Evolutionary conservation across 2,329 filamentous ascomycete genomes (phyloP).

Genomic region (Blastomyces emzantsi): DNA sequence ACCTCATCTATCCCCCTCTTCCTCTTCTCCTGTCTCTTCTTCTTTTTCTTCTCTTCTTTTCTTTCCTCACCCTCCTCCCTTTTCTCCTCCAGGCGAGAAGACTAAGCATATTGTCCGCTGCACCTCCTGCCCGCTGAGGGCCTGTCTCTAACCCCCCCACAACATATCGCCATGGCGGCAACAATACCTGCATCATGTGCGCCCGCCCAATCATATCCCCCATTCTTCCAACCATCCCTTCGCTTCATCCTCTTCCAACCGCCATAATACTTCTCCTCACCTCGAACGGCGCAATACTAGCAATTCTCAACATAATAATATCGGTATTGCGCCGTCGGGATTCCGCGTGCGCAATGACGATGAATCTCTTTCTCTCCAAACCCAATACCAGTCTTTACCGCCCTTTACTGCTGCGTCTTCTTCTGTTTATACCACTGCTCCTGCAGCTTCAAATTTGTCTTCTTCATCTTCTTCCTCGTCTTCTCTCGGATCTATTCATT

Average conservation of each 20-base stretch:
- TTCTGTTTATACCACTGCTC: background rate
- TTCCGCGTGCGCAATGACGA: background rate
- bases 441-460: background rate
- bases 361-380: background rate
- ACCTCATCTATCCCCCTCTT: background rate
- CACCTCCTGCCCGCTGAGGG: constrained; percentile 9
- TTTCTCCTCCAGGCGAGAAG: constrained; percentile 5
- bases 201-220: background rate
- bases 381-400: constrained; percentile 6
- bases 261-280: constrained; percentile 9
- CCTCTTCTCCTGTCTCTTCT: background rate
- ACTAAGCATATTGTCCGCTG: constrained; percentile 5
- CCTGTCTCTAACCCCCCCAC: constrained; percentile 2
- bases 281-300: background rate
- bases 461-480: constrained; percentile 3
- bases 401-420: constrained; percentile 3
- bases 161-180: constrained; percentile 12
- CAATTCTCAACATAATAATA: background rate
- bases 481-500: constrained; percentile 4
- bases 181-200: constrained; percentile 6
- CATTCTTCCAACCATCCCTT: constrained; percentile 2
- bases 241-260: constrained; percentile 8
- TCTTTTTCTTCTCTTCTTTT: background rate
- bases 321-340: background rate
- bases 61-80: background rate